Evolutionary conservation across 108 stramenopile genomes (phyloP).

Genomic region (Aureococcus anophagefferens): DNA sequence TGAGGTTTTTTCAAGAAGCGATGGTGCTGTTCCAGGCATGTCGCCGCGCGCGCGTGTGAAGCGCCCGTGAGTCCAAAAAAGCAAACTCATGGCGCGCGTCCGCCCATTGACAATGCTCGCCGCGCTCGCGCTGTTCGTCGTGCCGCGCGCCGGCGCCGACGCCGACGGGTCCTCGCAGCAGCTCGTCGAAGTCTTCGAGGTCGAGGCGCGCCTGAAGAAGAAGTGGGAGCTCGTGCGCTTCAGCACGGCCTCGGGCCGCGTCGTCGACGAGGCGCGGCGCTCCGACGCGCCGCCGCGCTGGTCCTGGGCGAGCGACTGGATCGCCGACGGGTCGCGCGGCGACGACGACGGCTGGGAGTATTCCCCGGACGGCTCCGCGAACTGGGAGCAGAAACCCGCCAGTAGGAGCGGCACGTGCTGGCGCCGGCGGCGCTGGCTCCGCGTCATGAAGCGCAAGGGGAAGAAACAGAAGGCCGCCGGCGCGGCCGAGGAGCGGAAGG

Average conservation of each 20-base stretch:
- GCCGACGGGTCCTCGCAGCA: not conserved
- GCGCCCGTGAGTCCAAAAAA: too few relatives aligned
- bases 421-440: too few relatives aligned
- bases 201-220: not conserved
- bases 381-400: too few relatives aligned
- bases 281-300: not conserved
- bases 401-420: too few relatives aligned
- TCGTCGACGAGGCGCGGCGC: not conserved
- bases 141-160: not conserved
- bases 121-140: constrained; percentile 28
- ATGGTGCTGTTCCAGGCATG: too few relatives aligned
- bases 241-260: not conserved
- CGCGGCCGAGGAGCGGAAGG: not conserved
- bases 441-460: not conserved
- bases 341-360: not conserved
- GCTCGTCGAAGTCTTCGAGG: not conserved
- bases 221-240: not conserved
- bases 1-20: too few relatives aligned
- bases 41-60: too few relatives aligned
- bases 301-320: not conserved
- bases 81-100: constrained; percentile 46
- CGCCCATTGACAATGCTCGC: constrained; percentile 42
- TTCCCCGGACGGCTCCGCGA: not conserved
- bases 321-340: not conserved
- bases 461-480: not conserved